Evolutionary conservation across 2,329 filamentous ascomycete genomes (phyloP), one percentile per base, ranked within the genome.

Genomic region (Exophiala oligosperma): DNA sequence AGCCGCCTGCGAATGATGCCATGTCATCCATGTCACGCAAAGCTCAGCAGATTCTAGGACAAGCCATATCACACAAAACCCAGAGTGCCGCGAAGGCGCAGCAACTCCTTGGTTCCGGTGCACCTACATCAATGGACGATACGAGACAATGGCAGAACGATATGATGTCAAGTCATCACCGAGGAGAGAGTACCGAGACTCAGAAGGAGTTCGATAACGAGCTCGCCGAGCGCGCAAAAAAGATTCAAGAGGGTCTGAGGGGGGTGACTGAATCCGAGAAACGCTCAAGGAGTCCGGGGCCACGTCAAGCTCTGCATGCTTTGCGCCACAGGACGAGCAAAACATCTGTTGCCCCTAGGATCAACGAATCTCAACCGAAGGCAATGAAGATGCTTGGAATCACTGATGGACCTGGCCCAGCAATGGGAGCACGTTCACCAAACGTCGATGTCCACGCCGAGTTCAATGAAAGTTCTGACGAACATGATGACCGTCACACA

Each of bases 171-270:
- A 70, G 70, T 26, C 77, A 79, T 56, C 70, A 73, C 26, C 74
- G 77, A 28, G 72, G 71, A 17, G 74, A 70, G 12, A 81, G 78
- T 61, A 76, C 76, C 1, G 78, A 80, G 60, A 80, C 78, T 2
- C 74, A 79, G 63, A 72, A 71, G 53, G 78, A 81, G 59, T 78
- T 81, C 56, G 77, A 73, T 7, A 74, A 73, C 37, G 78, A 80
- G 60, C 69, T 81, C 14, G 78, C 78, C 1, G 76, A 79, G 65
- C 71, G 78, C 52, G 73, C 77, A 52, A 71, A 72, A 51, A 75
- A 71, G 55, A 77, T 81, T 47, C 76, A 79, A 62, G 78, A 80
- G 60, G 79, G 78, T 58, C 64, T 81, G 21, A 74, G 72, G 54
- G 75, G 69, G 43, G 73, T 76, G 38, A 72, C 71, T 8, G 77